phyloP scores from a whole-genome alignment of 352 stramenopile genomes.

The Phytophthora pinifolia region DNA sequence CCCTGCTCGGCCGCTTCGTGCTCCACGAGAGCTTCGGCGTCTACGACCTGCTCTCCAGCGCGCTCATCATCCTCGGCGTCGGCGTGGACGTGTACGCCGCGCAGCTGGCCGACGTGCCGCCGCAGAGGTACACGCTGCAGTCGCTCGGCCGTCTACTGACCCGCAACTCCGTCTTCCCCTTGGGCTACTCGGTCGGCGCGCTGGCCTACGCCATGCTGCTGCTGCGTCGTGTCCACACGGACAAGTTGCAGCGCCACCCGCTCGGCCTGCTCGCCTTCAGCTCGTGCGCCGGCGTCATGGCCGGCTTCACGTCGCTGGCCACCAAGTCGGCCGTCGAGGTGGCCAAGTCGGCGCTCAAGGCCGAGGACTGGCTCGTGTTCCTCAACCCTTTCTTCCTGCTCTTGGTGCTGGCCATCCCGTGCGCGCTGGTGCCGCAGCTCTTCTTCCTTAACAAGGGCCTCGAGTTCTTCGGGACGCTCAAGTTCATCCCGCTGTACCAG shows the following conservation, averaged over 20 bases:
- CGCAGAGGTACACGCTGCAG: slow-evolving; percentile 57
- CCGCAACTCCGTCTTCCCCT: slow-evolving; percentile 56
- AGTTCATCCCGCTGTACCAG: slow-evolving; percentile 83
- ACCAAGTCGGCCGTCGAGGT: slow-evolving; percentile 77
- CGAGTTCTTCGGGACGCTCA: slow-evolving; percentile 76
- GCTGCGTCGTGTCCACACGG: slow-evolving; percentile 51
- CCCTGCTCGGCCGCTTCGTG: slow-evolving; percentile 64
- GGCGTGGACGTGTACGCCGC: slow-evolving; percentile 63
- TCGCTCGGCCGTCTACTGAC: slow-evolving; percentile 50
- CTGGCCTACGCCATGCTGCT: slow-evolving; percentile 54
- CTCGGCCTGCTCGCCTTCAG: slow-evolving; percentile 67
- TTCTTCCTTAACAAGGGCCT: slow-evolving; percentile 83
- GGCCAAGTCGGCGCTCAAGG: slow-evolving; percentile 42
- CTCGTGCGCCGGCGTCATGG: slow-evolving; percentile 75
- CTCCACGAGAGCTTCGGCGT: slow-evolving; percentile 53
- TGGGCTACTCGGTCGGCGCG: slow-evolving; percentile 50
- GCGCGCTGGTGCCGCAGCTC: slow-evolving; percentile 60
- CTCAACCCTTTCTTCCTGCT: slow-evolving; percentile 73
- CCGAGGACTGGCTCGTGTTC: slow-evolving; percentile 45
- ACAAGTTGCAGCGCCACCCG: slow-evolving; percentile 52
- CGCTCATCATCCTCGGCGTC: slow-evolving; percentile 65
- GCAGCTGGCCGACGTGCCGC: slow-evolving; percentile 42
- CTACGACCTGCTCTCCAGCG: slow-evolving; percentile 55
- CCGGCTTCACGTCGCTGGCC: slow-evolving; percentile 73
- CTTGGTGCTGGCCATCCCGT: slow-evolving; percentile 57